Base-by-base conservation (phyloP, 2,329 filamentous ascomycete genomes). In the Thielaviopsis ethacetica region DNA sequence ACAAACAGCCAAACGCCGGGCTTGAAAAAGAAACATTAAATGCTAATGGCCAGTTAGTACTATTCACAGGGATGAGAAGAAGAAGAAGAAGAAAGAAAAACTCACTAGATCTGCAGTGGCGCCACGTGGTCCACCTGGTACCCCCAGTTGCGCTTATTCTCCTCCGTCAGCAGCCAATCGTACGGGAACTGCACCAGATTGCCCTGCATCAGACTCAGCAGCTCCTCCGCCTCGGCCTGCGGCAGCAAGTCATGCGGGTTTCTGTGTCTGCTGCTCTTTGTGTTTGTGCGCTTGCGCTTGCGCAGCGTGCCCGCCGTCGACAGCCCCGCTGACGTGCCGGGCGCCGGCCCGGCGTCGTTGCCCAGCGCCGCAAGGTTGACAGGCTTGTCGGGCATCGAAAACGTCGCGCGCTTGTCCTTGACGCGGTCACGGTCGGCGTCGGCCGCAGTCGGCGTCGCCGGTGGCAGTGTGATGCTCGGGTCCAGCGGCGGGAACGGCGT, bases 121-220 rank as follows among this genome's bases (percentile, higher is more conserved):
- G 93, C 94, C 68, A 98, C 85, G 70, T 94, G 86, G 70, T 98
- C 93, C 59, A 97, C 88, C 68, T 91, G 89, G 72, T 95, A 97
- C 63, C 96, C 80, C 93, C 93, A 98, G 68, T 96, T 95, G 59
- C 90, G 88, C 64, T 89, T 91, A 67, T 84, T 82, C 74, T 97
- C 93, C 72, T 97, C 93, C 59, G 85, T 86, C 65, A 86, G 81
- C 58, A 95, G 80, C 90, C 94, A 98, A 67, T 98, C 89, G 71
- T 97, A 95, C 5, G 93, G 93, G 76, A 94, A 98, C 63, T 88
- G 75, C 26, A 98, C 91, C 57, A 98, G 71, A 68, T 91, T 84
- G 1, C 93, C 93, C 70, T 97, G 91, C 26, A 93, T 80, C 73
- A 93, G 73, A 63, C 82, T 80, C 64, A 96, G 75, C 64, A 97